Base-by-base conservation (phyloP, 2,329 filamentous ascomycete species). In the Xylaria sp. region DNA sequence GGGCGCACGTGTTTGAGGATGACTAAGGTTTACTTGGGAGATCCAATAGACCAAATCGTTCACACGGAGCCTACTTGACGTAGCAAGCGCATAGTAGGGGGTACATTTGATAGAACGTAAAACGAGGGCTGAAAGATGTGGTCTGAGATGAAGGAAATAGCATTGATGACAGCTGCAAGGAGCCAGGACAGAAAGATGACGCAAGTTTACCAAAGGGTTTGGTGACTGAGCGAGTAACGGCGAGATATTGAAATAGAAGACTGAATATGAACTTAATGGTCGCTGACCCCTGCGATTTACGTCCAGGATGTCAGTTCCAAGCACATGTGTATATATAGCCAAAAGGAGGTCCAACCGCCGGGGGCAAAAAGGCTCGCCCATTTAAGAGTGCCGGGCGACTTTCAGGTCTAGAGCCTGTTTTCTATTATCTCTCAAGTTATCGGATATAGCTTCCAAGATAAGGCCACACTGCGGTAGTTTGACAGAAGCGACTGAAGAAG, bases 351-450 rank as follows among this genome's bases (percentile, higher is more conserved):
- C 31, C 15, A 28, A 58, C 15, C 25, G 56, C 18, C 12, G 15
- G 56, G 18, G n/a, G 15, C 20, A 41, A 23, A 23, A 41, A 18
- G 2, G 31, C 8, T 12, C 8, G 46, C 63, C 54, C 54, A 23
- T 3, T 46, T 34, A 28, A 44, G 34, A 2, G n/a, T 18, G 7
- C 37, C 12, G 25, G 20, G 44, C n/a, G 41, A n/a, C 34, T 37
- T 12, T 50, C 34, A 13, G 15, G 39, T 9, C n/a, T 2, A 39
- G 44, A 12, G 50, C 52, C 3, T 56, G 58, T n/a, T 55, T 71
- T 55, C 69, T 18, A 59, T 60, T 10, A 63, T 64, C 37, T 71
- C 67, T 31, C 63, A 66, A 15, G 64, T 55, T 20, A 64, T 60
- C 31, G 71, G 72, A 31, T 72, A 71, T 52, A 31, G 15, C 50